Percentiles rank a stretch among this genome's conserved stretches.
These are phyloP conservation scores for Esteya vermicola DNA, from an alignment of 2,329 filamentous ascomycete genomes.

Conservation along the genomic window DNA sequence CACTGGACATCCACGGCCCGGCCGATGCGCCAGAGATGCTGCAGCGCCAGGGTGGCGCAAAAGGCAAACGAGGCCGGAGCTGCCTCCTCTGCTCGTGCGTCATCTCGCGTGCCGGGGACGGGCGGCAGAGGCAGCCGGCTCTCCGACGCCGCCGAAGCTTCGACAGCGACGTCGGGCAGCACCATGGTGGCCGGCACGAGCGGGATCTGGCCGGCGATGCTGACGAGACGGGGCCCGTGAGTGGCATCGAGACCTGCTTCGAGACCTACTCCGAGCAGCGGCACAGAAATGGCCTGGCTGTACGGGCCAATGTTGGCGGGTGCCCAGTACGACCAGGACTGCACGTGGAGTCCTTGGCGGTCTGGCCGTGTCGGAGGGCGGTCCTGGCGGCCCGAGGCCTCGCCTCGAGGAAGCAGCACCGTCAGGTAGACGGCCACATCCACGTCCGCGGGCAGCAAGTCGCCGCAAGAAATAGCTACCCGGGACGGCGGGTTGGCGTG, in stretches of 20 bases:
- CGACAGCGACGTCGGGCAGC: slow-evolving; percentile 22
- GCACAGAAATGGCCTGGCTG: slow-evolving; percentile 65
- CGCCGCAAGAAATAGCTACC: slow-evolving; percentile 68
- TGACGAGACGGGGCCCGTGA: slow-evolving; percentile 27
- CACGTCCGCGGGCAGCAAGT: slow-evolving; percentile 42
- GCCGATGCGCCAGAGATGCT: slow-evolving; percentile 81
- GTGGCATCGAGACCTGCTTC: background rate
- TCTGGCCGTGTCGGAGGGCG: slow-evolving; percentile 8
- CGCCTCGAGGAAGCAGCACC: no score
- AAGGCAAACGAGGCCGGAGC: slow-evolving; percentile 21
- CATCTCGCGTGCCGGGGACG: background rate
- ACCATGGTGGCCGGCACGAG: slow-evolving; percentile 69
- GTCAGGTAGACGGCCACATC: slow-evolving; percentile 40
- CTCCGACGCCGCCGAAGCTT: slow-evolving; percentile 1
- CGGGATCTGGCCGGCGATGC: slow-evolving; percentile 83
- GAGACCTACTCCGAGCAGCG: slow-evolving; percentile 7
- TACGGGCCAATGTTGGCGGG: slow-evolving; percentile 96
- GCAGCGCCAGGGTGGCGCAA: slow-evolving; percentile 60
- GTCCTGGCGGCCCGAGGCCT: no score
- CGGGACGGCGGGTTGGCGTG: slow-evolving; percentile 69
- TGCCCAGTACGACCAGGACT: slow-evolving; percentile 91
- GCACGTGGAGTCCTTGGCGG: slow-evolving; percentile 66
- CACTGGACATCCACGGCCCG: slow-evolving; percentile 54
- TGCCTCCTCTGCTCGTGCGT: slow-evolving; percentile 1
- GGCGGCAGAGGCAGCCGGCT: background rate